These are phyloP conservation scores for Zymoseptoria ardabiliae DNA, from an alignment of 2,329 filamentous ascomycete genomes.

Conservation along the genomic window DNA sequence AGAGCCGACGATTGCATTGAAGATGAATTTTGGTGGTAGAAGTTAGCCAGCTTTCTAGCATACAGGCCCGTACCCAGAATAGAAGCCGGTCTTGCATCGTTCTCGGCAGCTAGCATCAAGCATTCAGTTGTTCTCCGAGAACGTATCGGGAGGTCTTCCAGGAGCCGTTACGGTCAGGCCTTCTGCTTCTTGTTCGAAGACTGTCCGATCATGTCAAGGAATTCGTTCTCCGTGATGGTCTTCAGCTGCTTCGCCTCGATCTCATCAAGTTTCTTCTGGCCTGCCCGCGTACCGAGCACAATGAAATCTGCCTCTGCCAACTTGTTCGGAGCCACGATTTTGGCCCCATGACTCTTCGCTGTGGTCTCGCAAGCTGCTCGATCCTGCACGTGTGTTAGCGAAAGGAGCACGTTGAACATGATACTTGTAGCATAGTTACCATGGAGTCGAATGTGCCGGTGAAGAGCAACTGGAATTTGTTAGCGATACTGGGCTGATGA, in stretches of 20 bases:
- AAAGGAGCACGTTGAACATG: neutral
- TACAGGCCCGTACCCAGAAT: neutral
- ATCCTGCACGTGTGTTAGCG: neutral
- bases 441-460: constrained; percentile 9
- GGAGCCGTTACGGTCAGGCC: neutral
- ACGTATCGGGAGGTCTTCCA: neutral
- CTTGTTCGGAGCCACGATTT: constrained; percentile 6
- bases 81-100: neutral
- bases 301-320: constrained; percentile 7
- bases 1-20: constrained; percentile 78
- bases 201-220: constrained; percentile 9
- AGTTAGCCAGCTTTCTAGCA: neutral
- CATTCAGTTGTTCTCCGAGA: neutral
- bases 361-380: constrained; percentile 11
- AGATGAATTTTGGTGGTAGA: constrained; percentile 68
- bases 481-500: neutral
- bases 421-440: neutral
- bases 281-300: constrained; percentile 11
- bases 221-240: constrained; percentile 12
- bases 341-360: constrained; percentile 8
- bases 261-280: constrained; percentile 17
- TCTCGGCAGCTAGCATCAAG: neutral
- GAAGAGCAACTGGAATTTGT: constrained; percentile 1
- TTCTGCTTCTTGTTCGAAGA: neutral
- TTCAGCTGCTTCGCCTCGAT: constrained; percentile 9